These are phyloP conservation scores for Solanum chilense DNA, from an alignment of 257 asterid genomes.

Conservation along the genomic window DNA sequence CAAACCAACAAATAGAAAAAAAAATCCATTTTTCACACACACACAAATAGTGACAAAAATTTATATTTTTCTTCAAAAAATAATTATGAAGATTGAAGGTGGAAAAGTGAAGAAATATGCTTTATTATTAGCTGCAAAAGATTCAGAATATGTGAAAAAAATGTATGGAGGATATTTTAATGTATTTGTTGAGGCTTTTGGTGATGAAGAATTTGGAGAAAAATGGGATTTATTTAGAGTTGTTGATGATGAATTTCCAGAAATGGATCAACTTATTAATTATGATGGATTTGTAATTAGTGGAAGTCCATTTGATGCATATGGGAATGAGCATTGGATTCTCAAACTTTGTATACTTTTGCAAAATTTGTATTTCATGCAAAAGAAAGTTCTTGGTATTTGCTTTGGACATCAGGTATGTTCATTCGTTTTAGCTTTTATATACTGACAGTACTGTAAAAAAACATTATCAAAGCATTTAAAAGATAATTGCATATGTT, in stretches of 20 bases:
- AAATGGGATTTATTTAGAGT: constrained; percentile 55
- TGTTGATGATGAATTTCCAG: constrained; percentile 52
- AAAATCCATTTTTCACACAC: background rate
- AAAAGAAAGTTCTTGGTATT: constrained; percentile 63
- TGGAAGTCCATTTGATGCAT: constrained; percentile 64
- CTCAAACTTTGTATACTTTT: constrained; percentile 40
- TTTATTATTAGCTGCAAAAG: constrained; percentile 39
- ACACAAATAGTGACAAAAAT: background rate
- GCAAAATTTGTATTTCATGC: constrained; percentile 33
- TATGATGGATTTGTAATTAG: constrained; percentile 61
- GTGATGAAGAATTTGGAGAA: constrained; percentile 39
- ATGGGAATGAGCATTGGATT: constrained; percentile 50
- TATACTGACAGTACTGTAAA: background rate
- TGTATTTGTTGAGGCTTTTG: constrained; percentile 43
- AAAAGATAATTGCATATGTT: background rate
- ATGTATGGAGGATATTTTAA: constrained; percentile 47
- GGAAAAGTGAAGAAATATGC: constrained; percentile 31
- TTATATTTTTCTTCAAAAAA: background rate
- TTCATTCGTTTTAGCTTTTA: background rate
- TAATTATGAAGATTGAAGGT: constrained; percentile 12
- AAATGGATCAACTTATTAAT: constrained; percentile 13
- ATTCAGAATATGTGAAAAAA: constrained; percentile 54
- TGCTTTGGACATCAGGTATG: constrained; percentile 73
- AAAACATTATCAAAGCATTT: background rate
- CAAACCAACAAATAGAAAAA: background rate